Evolutionary conservation across 1,139 yeast species (phyloP).

Genomic region (Blastobotrys apis): DNA sequence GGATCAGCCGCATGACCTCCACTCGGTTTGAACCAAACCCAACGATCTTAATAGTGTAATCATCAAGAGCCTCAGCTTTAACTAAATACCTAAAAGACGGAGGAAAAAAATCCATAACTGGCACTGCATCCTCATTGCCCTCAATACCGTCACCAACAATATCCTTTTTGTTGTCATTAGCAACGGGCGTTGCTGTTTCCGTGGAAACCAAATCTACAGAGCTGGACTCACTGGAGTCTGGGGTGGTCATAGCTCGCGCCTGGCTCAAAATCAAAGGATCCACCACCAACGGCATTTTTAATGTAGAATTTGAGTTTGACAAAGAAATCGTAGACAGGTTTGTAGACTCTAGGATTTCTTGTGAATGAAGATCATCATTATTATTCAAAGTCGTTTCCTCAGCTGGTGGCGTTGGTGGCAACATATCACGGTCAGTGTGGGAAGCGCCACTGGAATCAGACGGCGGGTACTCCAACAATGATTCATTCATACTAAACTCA

Average conservation of each 20-base stretch:
- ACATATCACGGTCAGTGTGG: neutral
- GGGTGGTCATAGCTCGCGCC: neutral
- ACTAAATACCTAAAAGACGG: too few species aligned
- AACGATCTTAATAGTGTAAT: neutral
- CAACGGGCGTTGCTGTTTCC: neutral
- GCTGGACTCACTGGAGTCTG: neutral
- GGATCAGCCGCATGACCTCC: neutral
- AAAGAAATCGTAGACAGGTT: conserved; percentile 18
- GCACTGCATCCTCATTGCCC: neutral
- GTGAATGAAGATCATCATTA: neutral
- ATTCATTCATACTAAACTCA: neutral
- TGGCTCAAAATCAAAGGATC: conserved; percentile 2
- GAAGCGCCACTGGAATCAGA: neutral
- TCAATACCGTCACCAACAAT: neutral
- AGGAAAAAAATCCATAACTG: neutral
- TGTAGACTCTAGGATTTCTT: conserved; percentile 10
- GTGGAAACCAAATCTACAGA: neutral
- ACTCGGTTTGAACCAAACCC: conserved; percentile 1
- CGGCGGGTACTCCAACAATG: neutral
- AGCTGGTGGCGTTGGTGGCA: conserved; percentile 9
- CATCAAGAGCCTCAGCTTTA: neutral
- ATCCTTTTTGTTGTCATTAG: neutral
- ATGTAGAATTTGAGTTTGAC: conserved; percentile 19
- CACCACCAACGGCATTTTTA: conserved; percentile 20
- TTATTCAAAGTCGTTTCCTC: neutral